Evolutionary conservation across 2,329 filamentous ascomycete species (phyloP), one percentile per base, ranked within the genome.

Genomic region (Albophoma yamanashiensis): DNA sequence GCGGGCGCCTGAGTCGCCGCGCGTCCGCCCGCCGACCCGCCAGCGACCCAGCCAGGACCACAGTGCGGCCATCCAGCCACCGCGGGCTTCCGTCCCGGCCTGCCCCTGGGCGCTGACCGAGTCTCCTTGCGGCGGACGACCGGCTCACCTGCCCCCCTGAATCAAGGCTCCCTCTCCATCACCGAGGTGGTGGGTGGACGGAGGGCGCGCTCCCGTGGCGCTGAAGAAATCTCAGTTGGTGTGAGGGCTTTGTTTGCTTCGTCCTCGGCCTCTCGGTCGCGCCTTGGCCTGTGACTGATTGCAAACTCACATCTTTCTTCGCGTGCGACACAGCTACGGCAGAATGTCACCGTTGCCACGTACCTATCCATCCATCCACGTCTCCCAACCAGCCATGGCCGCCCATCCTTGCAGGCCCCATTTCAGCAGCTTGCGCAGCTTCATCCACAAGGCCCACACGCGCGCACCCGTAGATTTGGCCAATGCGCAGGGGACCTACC

Each of bases 241-340:
- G 59, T 60, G 59, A 60, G 59, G 43, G 22, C 55, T 58, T 56
- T 55, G 17, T n/a, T 20, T n/a, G 47, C 50, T 8, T 34, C 50
- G 12, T 53, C 25, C 47, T 22, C 47, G 47, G 15, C 47, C 8
- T 20, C 47, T 20, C 7, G 12, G 25, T 20, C 34, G 25, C 14
- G 6, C 25, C 22, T 31, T 27, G 27, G 45, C 27, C 22, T 25
- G 3, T 12, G 22, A 47, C 25, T 47, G 43, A 47, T 47, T 47
- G 43, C 43, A 47, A 27, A 14, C 2, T 50, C 22, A 7, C 8
- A n/a, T 3, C 17, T 20, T 31, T 27, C 22, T 14, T 25, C 11
- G 43, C 12, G 5, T 2, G 36, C 36, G 14, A 3, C 7, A 36
- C 34, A 11, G 14, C 11, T 14, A 14, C 3, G 1, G 36, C 22